Base-by-base conservation (phyloP, 306 rosid species). In the Begonia peltatifolia region DNA sequence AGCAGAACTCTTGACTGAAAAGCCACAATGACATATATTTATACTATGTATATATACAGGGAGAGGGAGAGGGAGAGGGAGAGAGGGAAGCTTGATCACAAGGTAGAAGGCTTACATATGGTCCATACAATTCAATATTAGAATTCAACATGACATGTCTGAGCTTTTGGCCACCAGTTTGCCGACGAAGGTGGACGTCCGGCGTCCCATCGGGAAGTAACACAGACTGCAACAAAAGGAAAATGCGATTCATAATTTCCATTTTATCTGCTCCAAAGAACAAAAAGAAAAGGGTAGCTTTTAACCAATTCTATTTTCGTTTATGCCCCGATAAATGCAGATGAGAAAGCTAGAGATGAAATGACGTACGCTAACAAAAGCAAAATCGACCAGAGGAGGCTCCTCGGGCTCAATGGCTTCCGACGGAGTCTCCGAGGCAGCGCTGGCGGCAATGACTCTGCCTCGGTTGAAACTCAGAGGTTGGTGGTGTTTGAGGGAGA, bases 131-230 rank as follows among this genome's bases (percentile, higher is more conserved):
- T 0, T 92, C 96, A 54, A 92, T 58, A 54, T 81, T 79, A 16
- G 87, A 58, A 53, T 90, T 86, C 67, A 92, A 9, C 99, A 86
- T 92, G 56, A 83, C 70, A 35, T 63, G 30, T 69, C 95, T 83
- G 38, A 90, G 95, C 56, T 73, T 86, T 76, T 83, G 87, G 0
- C 99, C 99, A 6, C 99, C 95, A 63, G 71, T 42, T 16, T 87
- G 79, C 59, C 65, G 49, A 42, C 95, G 87, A 58, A 64, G 75
- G 50, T 86, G 95, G 12, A 86, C 69, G 62, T 90, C 94, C 14
- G 92, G 88, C n/a, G 84, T 85, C 61, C 87, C 86, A 77, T 90
- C 95, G 30, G 95, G 99, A 10, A 86, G 87, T 67, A 90, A 65
- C 30, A 83, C 94, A 47, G 99, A 74, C 99, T 90, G 60, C 52